Percentiles rank a stretch among this genome's conserved stretches.
phyloP scores from a whole-genome alignment of 129 eudicot species.

The Kitagawia praeruptora region DNA sequence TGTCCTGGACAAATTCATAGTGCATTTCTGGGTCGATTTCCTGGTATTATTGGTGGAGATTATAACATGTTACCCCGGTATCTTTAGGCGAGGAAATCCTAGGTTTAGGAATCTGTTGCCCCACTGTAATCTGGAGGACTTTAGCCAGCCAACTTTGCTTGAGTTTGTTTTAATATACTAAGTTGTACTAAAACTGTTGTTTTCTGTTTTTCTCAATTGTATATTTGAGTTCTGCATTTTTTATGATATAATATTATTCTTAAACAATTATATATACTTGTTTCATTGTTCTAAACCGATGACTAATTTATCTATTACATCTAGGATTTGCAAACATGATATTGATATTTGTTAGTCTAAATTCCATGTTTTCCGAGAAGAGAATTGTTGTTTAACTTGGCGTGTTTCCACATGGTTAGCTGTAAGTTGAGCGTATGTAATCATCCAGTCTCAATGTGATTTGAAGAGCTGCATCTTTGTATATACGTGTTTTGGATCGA shows the following conservation, averaged over 20 bases:
- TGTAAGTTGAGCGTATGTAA: neutral
- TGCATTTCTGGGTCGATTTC: conserved; percentile 1
- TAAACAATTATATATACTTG: too few relatives aligned
- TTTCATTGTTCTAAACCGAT: neutral
- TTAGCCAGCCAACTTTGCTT: neutral
- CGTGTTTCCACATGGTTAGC: neutral
- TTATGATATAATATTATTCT: neutral
- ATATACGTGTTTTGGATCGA: neutral
- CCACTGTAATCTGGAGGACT: conserved; percentile 32
- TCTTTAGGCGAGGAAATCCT: neutral
- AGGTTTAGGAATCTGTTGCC: conserved; percentile 23
- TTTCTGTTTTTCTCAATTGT: too few relatives aligned
- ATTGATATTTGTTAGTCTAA: neutral
- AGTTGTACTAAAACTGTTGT: neutral
- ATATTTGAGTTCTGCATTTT: neutral
- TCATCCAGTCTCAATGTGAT: too few relatives aligned
- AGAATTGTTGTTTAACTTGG: neutral
- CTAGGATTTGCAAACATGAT: neutral
- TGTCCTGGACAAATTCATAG: neutral
- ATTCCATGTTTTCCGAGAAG: too few relatives aligned
- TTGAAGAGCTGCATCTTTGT: neutral
- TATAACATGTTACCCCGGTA: conserved; percentile 23
- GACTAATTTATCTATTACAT: neutral
- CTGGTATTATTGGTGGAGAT: conserved; percentile 43
- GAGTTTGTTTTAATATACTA: neutral